These are phyloP conservation scores for Syncephalis fuscata DNA, from an alignment of 371 early-diverging fungal species.

Conservation along the genomic window DNA sequence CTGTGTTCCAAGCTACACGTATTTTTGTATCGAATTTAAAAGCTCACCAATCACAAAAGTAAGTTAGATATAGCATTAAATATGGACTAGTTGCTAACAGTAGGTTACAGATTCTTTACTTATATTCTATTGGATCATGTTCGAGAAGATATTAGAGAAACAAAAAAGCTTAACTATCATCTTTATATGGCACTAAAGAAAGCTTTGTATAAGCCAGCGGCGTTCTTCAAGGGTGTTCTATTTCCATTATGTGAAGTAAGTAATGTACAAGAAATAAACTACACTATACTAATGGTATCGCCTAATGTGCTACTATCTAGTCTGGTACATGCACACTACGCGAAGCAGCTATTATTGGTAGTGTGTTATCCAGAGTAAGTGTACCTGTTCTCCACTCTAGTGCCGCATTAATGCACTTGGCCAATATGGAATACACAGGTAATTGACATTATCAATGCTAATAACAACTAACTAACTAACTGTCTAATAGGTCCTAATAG, in stretches of 20 bases:
- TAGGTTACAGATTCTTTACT: constrained; percentile 38
- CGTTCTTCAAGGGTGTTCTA: constrained; percentile 95
- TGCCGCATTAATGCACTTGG: constrained; percentile 79
- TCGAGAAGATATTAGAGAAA: constrained; percentile 84
- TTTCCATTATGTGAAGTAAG: constrained; percentile 83
- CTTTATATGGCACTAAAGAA: constrained; percentile 92
- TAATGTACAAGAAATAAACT: background rate
- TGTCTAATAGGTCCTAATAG: constrained; percentile 38
- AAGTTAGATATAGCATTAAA: constrained; percentile 6
- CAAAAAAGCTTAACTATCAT: constrained; percentile 91
- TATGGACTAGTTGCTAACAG: too few relatives aligned
- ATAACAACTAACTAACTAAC: background rate
- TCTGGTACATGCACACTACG: constrained; percentile 86
- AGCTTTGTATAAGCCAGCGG: constrained; percentile 88
- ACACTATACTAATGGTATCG: background rate
- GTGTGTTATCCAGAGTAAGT: constrained; percentile 78
- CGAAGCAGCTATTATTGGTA: constrained; percentile 92
- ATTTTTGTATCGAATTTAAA: constrained; percentile 92
- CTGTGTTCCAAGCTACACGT: constrained; percentile 87
- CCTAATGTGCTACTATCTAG: constrained; percentile 1
- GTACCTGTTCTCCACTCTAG: constrained; percentile 92
- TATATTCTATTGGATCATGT: constrained; percentile 79
- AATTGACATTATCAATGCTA: constrained; percentile 12
- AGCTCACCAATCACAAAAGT: constrained; percentile 73
- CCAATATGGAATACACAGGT: constrained; percentile 95